Evolutionary conservation across 2,329 filamentous ascomycete genomes (phyloP), one percentile per base, ranked within the genome.

Genomic region (Fusarium sp.): DNA sequence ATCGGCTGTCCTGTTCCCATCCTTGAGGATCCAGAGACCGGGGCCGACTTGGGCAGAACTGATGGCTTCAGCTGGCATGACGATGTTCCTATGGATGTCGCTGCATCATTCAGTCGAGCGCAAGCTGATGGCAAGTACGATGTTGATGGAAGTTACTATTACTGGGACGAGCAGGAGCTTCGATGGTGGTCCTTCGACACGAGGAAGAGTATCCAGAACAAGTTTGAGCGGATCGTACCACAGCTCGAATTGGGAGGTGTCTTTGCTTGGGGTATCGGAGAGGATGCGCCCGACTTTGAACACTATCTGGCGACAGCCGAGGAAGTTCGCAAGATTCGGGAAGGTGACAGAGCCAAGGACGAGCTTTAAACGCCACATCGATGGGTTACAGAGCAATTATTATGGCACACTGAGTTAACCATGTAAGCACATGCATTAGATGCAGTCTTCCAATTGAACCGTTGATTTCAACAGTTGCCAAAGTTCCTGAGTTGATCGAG

Each of bases 121-220:
- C 75, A 83, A 52, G 72, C 79, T 1, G 67, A 85, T 12, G 90
- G 89, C 2, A 75, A 76, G 48, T 88, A 88, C 30, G 76, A 76
- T 29, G 69, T 74, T 0, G 91, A 94, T 68, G 91, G 91, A 22
- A 92, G 90, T 1, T 86, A 89, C 76, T 93, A 91, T 76, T 93
- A 88, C 79, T 92, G 87, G 83, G 92, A 94, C 74, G 63, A 76
- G 1, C 68, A 80, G 7, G 82, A 87, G 69, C 79, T 85, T 57
- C 76, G 90, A 30, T 94, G 91, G 85, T 94, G 92, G 92, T 90
- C 90, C 0, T 94, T 90, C 83, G 92, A 94, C 65, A 91, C 89
- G 0, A 83, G 85, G 0, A 82, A 83, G 10, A 83, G 88, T 14
- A 89, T 94, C 53, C 71, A 77, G 14, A 81, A 82, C 60, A 94